Conservation (phyloP, 2,329 filamentous ascomycete genomes). For the Diaporthe humulicola region DNA sequence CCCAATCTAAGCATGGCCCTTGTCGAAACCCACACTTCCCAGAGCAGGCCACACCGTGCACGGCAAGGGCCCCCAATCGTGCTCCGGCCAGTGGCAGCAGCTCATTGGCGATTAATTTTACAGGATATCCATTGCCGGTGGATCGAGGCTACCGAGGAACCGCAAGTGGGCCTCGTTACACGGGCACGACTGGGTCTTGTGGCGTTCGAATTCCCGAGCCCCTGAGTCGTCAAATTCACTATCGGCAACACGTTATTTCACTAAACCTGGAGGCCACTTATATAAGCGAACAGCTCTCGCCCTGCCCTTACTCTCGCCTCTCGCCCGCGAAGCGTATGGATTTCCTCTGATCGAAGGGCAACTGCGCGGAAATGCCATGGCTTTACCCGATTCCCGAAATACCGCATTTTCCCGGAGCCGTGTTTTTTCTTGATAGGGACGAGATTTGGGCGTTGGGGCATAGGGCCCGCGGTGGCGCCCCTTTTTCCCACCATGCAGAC, state of each 20-base stretch:
- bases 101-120: conserved; percentile 26
- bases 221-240: conserved; percentile 27
- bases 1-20: conserved; percentile 27
- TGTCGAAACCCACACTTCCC: conserved; percentile 19
- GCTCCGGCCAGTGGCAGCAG: conserved; percentile 1
- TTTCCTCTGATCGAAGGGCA: neutral
- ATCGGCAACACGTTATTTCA: neutral
- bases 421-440: neutral
- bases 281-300: conserved; percentile 8
- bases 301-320: neutral
- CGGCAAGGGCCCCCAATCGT: neutral
- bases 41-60: conserved; percentile 20
- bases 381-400: neutral
- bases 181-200: conserved; percentile 1
- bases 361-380: neutral
- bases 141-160: conserved; percentile 27
- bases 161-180: conserved; percentile 17
- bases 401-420: conserved; percentile 2
- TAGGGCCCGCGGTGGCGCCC: conserved; percentile 5
- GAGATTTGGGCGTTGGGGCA: conserved; percentile 14
- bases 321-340: neutral
- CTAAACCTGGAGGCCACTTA: conserved; percentile 4
- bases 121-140: conserved; percentile 14
- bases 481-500: conserved; percentile 27
- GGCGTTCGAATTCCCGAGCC: conserved; percentile 27